Percentiles rank a stretch among this genome's conserved stretches.
These are phyloP conservation scores for Spencermartinsiella ligniputridi DNA, from an alignment of 1,139 yeast genomes.

Conservation along the genomic window DNA sequence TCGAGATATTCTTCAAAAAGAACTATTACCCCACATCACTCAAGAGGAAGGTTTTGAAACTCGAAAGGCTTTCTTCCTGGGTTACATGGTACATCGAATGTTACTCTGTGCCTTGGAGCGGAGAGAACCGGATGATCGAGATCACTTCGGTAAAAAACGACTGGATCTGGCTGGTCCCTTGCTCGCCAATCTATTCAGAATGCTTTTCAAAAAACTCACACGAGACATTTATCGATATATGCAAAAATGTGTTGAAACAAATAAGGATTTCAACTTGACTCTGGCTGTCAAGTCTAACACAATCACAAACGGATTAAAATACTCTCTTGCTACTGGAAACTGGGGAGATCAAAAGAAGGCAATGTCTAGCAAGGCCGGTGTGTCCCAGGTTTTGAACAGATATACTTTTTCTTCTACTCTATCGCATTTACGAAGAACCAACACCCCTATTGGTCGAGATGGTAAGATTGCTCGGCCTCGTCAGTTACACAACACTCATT, in stretches of 20 bases:
- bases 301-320: conserved; percentile 93
- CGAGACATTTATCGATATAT: conserved; percentile 94
- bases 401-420: conserved; percentile 96
- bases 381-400: conserved; percentile 95
- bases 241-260: conserved; percentile 98
- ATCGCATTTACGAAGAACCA: conserved; percentile 97
- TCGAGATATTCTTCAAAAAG: conserved; percentile 91
- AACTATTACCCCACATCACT: conserved; percentile 92
- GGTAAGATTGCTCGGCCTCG: conserved; percentile 50
- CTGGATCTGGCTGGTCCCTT: conserved; percentile 98
- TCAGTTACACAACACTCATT: conserved; percentile 97
- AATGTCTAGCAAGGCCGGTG: conserved; percentile 99
- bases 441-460: conserved; percentile 44
- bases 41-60: conserved; percentile 97
- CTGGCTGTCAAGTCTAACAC: conserved; percentile 96
- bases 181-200: conserved; percentile 90
- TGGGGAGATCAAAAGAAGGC: conserved; percentile 99
- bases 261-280: conserved; percentile 92
- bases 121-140: conserved; percentile 98
- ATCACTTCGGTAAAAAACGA: conserved; percentile 97
- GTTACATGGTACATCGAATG: conserved; percentile 95
- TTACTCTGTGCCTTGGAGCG: conserved; percentile 93
- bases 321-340: conserved; percentile 97
- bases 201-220: conserved; percentile 87
- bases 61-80: conserved; percentile 93